Conservation (phyloP, 345 rosid genomes). For the Xanthoceras sorbifolium region DNA sequence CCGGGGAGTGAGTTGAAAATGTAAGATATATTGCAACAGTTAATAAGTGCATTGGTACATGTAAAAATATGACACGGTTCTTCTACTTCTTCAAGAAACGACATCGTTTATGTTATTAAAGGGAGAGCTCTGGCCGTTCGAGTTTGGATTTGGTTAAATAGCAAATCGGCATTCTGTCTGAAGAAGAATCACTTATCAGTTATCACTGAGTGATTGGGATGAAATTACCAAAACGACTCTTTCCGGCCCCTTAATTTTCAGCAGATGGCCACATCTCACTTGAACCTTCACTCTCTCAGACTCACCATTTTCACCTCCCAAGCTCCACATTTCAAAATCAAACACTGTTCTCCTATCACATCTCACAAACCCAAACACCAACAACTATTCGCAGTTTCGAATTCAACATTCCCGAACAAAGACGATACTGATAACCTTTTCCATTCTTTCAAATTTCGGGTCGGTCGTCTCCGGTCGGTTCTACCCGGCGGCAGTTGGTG, state of each 20-base stretch:
- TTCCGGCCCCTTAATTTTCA: background rate
- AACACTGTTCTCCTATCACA: slow-evolving; percentile 4
- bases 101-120: no score
- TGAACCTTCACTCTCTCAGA: background rate
- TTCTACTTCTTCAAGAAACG: no score
- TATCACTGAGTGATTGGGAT: no score
- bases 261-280: slow-evolving; percentile 26
- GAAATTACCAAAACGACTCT: background rate
- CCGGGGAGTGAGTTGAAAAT: no score
- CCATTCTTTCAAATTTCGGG: background rate
- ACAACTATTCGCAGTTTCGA: background rate
- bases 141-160: no score
- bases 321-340: slow-evolving; percentile 1
- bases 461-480: slow-evolving; percentile 12
- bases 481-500: slow-evolving; percentile 36
- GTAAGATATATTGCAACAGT: no score
- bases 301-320: background rate
- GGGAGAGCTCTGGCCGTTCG: no score
- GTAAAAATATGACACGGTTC: no score
- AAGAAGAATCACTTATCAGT: no score
- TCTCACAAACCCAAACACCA: slow-evolving; percentile 1
- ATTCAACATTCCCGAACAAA: background rate
- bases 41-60: no score
- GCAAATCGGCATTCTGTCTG: no score
- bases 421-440: background rate